Conservation (phyloP, 169 alveolate species). For the Eimeria tenella region DNA sequence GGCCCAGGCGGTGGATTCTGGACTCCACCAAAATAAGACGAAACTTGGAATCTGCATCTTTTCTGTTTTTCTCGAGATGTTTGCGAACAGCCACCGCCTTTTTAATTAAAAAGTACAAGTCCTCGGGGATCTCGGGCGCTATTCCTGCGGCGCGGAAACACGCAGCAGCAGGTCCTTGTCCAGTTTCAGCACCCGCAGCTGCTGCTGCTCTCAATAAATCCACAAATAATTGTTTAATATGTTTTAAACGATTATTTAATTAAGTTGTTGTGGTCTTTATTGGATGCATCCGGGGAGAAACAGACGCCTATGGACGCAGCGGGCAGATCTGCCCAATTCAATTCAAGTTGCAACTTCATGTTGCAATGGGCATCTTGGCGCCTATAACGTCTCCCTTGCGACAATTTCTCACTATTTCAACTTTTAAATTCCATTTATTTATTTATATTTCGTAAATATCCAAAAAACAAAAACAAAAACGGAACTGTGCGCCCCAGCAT, state of each 20-base stretch:
- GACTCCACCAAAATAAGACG: slow-evolving; percentile 98
- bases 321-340: too few species aligned
- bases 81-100: slow-evolving; percentile 99
- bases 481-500: too few species aligned
- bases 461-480: not conserved
- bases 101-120: slow-evolving; percentile 97
- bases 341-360: too few species aligned
- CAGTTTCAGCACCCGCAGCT: not conserved
- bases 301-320: too few species aligned
- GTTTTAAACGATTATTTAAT: too few species aligned
- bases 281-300: too few species aligned
- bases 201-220: too few species aligned
- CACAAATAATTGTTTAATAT: not conserved
- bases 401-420: too few species aligned
- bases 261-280: too few species aligned
- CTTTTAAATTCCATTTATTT: not conserved
- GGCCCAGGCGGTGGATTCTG: slow-evolving; percentile 98
- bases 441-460: not conserved
- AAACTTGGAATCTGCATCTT: slow-evolving; percentile 98
- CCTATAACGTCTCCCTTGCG: too few species aligned
- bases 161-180: not conserved
- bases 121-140: slow-evolving; percentile 99
- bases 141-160: slow-evolving; percentile 83
- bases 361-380: too few species aligned
- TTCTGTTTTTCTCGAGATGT: slow-evolving; percentile 98